These are phyloP conservation scores for Metschnikowia picachoensis DNA, from an alignment of 805 yeast species.

Conservation along the genomic window DNA sequence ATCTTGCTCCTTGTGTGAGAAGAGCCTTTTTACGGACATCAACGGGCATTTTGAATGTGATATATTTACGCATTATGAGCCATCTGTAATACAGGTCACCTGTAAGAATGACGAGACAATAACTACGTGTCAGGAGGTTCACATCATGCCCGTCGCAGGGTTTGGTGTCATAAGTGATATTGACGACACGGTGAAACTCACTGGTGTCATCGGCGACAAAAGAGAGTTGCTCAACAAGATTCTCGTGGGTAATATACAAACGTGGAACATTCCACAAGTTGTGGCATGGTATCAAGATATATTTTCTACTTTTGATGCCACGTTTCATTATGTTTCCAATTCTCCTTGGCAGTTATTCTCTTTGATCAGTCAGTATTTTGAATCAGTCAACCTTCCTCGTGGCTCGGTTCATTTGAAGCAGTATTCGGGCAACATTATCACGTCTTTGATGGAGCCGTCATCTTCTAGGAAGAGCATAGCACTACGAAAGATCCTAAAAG, in stretches of 20 bases:
- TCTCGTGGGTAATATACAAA: constrained; percentile 58
- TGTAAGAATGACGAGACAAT: constrained; percentile 46
- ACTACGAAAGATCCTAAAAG: constrained; percentile 57
- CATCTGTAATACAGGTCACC: constrained; percentile 53
- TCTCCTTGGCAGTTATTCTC: constrained; percentile 88
- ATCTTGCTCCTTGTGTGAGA: constrained; percentile 24
- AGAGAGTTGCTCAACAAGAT: constrained; percentile 77
- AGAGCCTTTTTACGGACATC: constrained; percentile 49
- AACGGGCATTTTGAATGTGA: constrained; percentile 63
- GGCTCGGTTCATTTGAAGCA: constrained; percentile 88
- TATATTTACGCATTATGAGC: constrained; percentile 54
- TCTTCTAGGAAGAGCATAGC: constrained; percentile 73
- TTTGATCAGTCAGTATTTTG: constrained; percentile 54
- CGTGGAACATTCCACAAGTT: constrained; percentile 74
- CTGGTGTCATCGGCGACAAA: constrained; percentile 89
- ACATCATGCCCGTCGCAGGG: constrained; percentile 45
- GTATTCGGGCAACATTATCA: constrained; percentile 76
- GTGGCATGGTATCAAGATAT: constrained; percentile 66
- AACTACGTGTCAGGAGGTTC: constrained; percentile 43
- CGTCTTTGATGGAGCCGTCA: constrained; percentile 83
- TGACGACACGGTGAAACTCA: constrained; percentile 88
- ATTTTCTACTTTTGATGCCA: constrained; percentile 39
- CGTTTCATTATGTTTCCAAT: constrained; percentile 93
- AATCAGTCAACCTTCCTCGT: constrained; percentile 54
- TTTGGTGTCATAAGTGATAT: constrained; percentile 82